A percentile compares a stretch with the other conserved stretches of the same genome.
Evolutionary conservation across 306 rosid species (phyloP).

Genomic region (Pyrus communis): DNA sequence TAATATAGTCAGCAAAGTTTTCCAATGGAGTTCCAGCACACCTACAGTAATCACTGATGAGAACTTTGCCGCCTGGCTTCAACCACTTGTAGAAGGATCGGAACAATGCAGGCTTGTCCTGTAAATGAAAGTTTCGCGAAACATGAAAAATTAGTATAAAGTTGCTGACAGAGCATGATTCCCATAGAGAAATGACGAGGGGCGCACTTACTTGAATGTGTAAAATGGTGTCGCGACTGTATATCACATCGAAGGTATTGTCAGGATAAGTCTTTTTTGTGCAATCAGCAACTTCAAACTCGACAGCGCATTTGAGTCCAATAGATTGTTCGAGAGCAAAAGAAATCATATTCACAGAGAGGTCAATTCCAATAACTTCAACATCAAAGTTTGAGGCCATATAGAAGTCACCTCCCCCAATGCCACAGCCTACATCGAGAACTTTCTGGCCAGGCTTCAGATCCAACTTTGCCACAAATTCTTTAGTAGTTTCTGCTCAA

Average conservation of each 20-base stretch:
- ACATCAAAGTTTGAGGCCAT: conserved; percentile 78
- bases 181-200: neutral
- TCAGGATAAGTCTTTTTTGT: conserved; percentile 61
- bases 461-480: conserved; percentile 69
- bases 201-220: conserved; percentile 65
- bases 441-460: conserved; percentile 78
- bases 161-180: neutral
- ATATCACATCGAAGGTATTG: conserved; percentile 68
- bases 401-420: conserved; percentile 93
- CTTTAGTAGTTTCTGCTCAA: conserved; percentile 78
- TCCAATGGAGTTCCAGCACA: conserved; percentile 54
- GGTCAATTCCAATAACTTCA: conserved; percentile 88
- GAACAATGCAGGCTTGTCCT: conserved; percentile 79
- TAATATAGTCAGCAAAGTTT: conserved; percentile 64
- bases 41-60: conserved; percentile 81
- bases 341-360: conserved; percentile 87
- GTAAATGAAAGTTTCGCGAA: neutral
- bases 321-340: conserved; percentile 80
- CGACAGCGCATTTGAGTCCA: conserved; percentile 66
- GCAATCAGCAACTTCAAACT: conserved; percentile 93
- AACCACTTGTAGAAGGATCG: conserved; percentile 77
- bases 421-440: conserved; percentile 95
- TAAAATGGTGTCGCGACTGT: conserved; percentile 79
- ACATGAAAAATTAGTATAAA: neutral
- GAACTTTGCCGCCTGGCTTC: conserved; percentile 90